Evolutionary conservation across 225 moss, liverwort and hornwort species (phyloP).

Genomic region (Straminergon stramineum): DNA sequence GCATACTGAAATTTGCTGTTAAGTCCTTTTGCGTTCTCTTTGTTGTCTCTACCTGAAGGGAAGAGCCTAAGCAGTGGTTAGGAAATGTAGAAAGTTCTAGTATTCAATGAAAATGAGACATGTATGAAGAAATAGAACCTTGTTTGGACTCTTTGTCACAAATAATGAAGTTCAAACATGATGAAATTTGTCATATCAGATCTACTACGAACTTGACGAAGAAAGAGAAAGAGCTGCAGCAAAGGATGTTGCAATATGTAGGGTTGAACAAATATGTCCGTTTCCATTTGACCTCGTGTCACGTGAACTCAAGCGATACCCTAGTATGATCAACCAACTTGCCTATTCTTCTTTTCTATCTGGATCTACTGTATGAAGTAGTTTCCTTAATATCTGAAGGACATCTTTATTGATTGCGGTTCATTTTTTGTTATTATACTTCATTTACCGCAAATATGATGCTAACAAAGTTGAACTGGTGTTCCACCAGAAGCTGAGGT

Average conservation of each 20-base stretch:
- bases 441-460: background rate
- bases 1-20: background rate
- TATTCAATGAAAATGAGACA: background rate
- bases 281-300: slow-evolving; percentile 75
- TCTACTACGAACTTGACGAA: slow-evolving; percentile 87
- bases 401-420: background rate
- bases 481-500: slow-evolving; percentile 62
- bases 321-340: slow-evolving; percentile 24
- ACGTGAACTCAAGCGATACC: slow-evolving; percentile 70
- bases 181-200: slow-evolving; percentile 15
- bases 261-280: slow-evolving; percentile 85
- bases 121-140: no score
- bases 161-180: background rate
- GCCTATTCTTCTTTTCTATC: background rate
- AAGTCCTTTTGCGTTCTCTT: background rate
- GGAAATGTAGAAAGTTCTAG: background rate
- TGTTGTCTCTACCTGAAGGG: background rate
- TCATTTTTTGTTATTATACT: background rate
- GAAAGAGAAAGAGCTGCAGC: slow-evolving; percentile 48
- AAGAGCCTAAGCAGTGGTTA: background rate
- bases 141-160: background rate
- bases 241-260: slow-evolving; percentile 79
- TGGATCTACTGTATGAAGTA: background rate
- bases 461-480: background rate
- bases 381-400: background rate